Evolutionary conservation across 2,329 filamentous ascomycete genomes (phyloP), one percentile per base, ranked within the genome.

Genomic region (Zopfia rhizophila): DNA sequence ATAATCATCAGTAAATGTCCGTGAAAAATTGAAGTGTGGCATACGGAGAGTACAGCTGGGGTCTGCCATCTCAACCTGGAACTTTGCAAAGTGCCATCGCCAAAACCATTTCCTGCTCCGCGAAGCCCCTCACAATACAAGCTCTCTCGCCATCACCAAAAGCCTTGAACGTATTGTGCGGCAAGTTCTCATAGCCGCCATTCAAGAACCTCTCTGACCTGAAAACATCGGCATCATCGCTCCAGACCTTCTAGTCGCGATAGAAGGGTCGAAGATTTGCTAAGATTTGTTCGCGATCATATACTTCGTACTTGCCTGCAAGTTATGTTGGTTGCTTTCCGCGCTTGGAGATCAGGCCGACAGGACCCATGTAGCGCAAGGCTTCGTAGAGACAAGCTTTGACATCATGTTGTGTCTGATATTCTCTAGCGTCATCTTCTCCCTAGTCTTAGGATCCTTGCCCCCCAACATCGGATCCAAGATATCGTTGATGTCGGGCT

Each of bases 111-210:
- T 92, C 89, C 62, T 92, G 88, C 85, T 85, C 88, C 1, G 88
- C 87, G 63, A 91, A 91, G 0, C 83, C 78, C 1, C 87, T 76
- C 3, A 89, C 89, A 49, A 91, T 91, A 56, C 88, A 92, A 1
- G 76, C 85, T 40, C 89, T 75, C 52, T 81, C 77, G 1, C 88
- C 88, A 46, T 88, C 88, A 1, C 89, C 89, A 56, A 91, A 92
- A 3, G 89, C 87, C 70, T 71, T 61, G 28, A 53, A 58, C 11
- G 55, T 42, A 22, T 65, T 61, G 7, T 55, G 55, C 2, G 68
- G 68, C 18, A 70, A 44, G 22, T 60, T 60, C 48, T 83, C 81
- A 58, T 90, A 91, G 17, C 81, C 78, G 11, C 85, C 86, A 27
- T 89, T 85, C 0, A 86, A 70, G 86, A 91, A 89, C 7, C 88